Conservation (phyloP, 2,329 filamentous ascomycete species). For the Chalara sp. region DNA sequence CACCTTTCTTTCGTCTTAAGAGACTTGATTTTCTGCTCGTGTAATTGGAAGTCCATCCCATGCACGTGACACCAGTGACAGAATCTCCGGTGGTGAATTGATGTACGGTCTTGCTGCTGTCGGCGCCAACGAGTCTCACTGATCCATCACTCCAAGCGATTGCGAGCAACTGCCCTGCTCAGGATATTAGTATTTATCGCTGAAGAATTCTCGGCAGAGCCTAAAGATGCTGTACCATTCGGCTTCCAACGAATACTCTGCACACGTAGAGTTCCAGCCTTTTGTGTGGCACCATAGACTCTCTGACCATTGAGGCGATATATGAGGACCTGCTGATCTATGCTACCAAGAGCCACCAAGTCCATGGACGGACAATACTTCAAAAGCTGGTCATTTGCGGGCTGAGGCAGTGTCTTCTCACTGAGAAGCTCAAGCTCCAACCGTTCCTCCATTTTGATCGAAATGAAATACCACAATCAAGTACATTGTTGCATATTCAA, state of each 20-base stretch:
- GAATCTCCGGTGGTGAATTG: slow-evolving; percentile 43
- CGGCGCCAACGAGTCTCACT: slow-evolving; percentile 69
- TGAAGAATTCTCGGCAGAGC: neutral
- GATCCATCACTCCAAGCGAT: slow-evolving; percentile 78
- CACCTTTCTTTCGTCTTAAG: slow-evolving; percentile 6
- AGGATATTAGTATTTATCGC: slow-evolving; percentile 1
- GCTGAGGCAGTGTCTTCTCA: slow-evolving; percentile 50
- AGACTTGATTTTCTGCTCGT: slow-evolving; percentile 14
- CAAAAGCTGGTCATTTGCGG: slow-evolving; percentile 51
- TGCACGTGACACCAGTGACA: slow-evolving; percentile 36
- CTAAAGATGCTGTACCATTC: slow-evolving; percentile 20
- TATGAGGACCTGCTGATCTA: slow-evolving; percentile 63
- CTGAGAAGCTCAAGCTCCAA: slow-evolving; percentile 36
- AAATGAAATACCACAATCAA: too few species aligned
- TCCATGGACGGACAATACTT: slow-evolving; percentile 82
- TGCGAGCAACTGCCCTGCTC: slow-evolving; percentile 62
- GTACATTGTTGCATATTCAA: too few species aligned
- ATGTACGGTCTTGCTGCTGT: slow-evolving; percentile 76
- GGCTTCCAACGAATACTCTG: slow-evolving; percentile 31
- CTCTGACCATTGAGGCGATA: slow-evolving; percentile 72
- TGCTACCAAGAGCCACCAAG: slow-evolving; percentile 67
- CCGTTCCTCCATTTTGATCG: slow-evolving; percentile 12
- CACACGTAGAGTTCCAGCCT: slow-evolving; percentile 27
- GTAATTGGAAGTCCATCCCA: slow-evolving; percentile 29
- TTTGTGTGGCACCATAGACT: slow-evolving; percentile 45